Percentiles rank a stretch among this genome's conserved stretches.
phyloP scores from a whole-genome alignment of 176 grass and related monocot genomes.

The Phoenix dactylifera region DNA sequence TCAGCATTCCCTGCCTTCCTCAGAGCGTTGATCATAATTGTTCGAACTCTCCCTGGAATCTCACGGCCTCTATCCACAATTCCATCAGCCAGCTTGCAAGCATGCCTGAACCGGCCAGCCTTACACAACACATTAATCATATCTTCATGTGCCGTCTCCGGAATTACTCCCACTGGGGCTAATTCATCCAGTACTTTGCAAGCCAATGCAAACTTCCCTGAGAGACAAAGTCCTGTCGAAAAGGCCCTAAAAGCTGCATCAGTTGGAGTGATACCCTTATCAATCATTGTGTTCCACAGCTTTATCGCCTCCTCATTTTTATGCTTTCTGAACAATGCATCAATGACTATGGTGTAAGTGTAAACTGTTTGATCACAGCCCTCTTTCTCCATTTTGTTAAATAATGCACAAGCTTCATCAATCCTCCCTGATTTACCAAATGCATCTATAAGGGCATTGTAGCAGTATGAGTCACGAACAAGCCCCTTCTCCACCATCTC shows the following conservation, averaged over 20 bases:
- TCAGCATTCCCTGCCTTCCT: constrained; percentile 87
- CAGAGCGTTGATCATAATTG: constrained; percentile 82
- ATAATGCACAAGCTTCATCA: constrained; percentile 54
- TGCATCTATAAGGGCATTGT: constrained; percentile 62
- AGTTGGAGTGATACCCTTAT: constrained; percentile 79
- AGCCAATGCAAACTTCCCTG: constrained; percentile 79
- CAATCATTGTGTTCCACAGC: constrained; percentile 75
- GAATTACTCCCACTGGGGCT: constrained; percentile 74
- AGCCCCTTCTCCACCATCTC: constrained; percentile 62
- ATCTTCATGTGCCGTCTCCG: constrained; percentile 73
- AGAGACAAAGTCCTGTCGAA: constrained; percentile 65
- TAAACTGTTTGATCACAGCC: constrained; percentile 75
- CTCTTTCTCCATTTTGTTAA: constrained; percentile 72
- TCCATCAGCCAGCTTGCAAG: constrained; percentile 84
- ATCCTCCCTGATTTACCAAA: constrained; percentile 61
- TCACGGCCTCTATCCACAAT: constrained; percentile 74
- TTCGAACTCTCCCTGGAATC: constrained; percentile 75
- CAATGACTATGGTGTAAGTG: constrained; percentile 74
- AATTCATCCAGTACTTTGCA: constrained; percentile 83
- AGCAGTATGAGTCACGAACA: constrained; percentile 70
- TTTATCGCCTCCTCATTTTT: constrained; percentile 79
- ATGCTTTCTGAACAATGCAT: constrained; percentile 80
- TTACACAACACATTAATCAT: constrained; percentile 89
- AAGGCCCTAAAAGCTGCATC: constrained; percentile 61
- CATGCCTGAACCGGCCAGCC: constrained; percentile 71